A percentile compares a stretch with the other conserved stretches of the same genome.
Conservation (phyloP, 257 asterid genomes). For the Nicotiana obtusifolia region DNA sequence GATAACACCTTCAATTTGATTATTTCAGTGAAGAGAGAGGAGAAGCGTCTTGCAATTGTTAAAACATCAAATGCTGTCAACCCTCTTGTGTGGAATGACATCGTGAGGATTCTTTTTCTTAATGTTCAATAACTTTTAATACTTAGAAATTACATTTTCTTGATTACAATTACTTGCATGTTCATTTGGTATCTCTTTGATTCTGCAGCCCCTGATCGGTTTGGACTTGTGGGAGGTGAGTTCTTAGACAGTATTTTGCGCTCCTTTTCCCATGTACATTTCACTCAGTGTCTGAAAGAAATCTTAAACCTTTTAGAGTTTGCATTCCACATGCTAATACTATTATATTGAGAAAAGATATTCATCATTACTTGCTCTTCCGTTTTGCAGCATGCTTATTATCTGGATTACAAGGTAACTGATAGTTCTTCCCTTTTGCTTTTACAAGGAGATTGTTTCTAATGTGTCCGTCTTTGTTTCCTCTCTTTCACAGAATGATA, state of each 20-base stretch:
- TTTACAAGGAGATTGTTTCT: background rate
- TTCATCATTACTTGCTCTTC: background rate
- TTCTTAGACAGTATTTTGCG: background rate
- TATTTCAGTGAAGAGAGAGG: slow-evolving; percentile 77
- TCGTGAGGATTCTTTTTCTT: slow-evolving; percentile 16
- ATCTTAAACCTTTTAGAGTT: background rate
- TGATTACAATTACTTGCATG: background rate
- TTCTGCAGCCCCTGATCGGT: slow-evolving; percentile 34
- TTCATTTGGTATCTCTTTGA: background rate
- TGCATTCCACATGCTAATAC: background rate
- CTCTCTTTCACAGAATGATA: slow-evolving; percentile 24
- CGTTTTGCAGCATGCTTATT: slow-evolving; percentile 40
- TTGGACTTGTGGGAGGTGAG: slow-evolving; percentile 47
- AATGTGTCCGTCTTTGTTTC: background rate
- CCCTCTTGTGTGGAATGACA: slow-evolving; percentile 39
- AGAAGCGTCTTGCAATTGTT: slow-evolving; percentile 56
- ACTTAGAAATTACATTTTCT: slow-evolving; percentile 2
- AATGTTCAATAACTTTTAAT: background rate
- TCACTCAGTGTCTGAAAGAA: background rate
- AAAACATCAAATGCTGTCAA: slow-evolving; percentile 39
- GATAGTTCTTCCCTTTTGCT: background rate
- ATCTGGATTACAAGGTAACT: slow-evolving; percentile 40
- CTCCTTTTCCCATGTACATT: background rate
- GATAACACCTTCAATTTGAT: slow-evolving; percentile 15
- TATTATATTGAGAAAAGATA: background rate